Base-by-base conservation (phyloP, 768 basidiomycete genomes). In the Rhodosporidiobolus sp. region DNA sequence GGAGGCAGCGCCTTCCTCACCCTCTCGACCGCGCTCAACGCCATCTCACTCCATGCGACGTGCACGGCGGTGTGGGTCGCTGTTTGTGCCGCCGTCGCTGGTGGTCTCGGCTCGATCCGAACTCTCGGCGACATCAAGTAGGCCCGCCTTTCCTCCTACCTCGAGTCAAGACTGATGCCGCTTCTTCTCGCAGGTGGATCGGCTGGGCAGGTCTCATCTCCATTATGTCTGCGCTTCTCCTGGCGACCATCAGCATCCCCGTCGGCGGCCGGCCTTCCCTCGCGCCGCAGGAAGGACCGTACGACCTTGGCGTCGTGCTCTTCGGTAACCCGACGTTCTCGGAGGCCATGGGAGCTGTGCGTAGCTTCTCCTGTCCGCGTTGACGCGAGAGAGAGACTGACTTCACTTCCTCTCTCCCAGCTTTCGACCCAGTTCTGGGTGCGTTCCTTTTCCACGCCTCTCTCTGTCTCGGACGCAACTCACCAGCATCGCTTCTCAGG, bases 41-140 rank as follows among this genome's bases (percentile, higher is more conserved):
- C 80, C 50, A 72, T 81, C 35, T 76, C 79, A 22, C 58, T 57
- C 28, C 79, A 81, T 69, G 79, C 76, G 17, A 79, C 80, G 0
- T 82, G 81, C 67, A 81, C 80, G 11, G 79, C 79, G 55, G 80
- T 78, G 22, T 82, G 78, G 22, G 79, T 78, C 24, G 78, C 73
- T 9, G 76, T 82, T 50, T 78, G 70, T 19, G 73, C 76, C 24
- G 55, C 79, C 70, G 45, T 77, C 57, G 69, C 71, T 56, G 65
- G 66, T 49, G 48, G 70, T 62, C 50, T 79, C 45, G 66, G 77
- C 14, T 74, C 75, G 12, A 72, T 79, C 49, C 79, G 76, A 32
- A 80, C 80, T 3, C 73, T 81, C 56, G 78, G 77, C 58, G 73
- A 76, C n/a, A 76, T 80, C n/a, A n/a, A n/a, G n/a, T n/a, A n/a